phyloP scores from a whole-genome alignment of 768 basidiomycete species.

The Termitomyces sp. region DNA sequence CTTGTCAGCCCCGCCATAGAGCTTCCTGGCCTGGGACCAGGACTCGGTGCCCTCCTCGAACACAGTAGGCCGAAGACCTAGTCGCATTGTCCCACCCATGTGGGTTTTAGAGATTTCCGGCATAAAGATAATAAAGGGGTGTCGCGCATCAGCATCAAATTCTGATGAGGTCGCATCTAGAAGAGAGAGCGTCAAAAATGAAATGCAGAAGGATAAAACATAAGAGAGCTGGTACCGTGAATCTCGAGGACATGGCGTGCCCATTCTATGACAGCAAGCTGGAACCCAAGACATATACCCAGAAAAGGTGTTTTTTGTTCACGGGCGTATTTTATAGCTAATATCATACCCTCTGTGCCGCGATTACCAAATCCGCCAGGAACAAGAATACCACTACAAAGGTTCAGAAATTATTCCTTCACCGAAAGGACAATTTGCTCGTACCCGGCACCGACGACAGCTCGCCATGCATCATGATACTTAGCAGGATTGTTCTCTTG shows the following conservation, averaged over 20 bases:
- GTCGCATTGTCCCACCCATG: constrained; percentile 99
- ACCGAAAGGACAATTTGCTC: constrained; percentile 21
- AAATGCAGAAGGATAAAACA: neutral
- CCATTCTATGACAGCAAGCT: constrained; percentile 95
- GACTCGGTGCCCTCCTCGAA: constrained; percentile 68
- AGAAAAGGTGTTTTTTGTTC: constrained; percentile 95
- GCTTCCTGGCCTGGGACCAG: constrained; percentile 69
- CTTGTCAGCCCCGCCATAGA: constrained; percentile 79
- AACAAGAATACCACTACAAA: constrained; percentile 84
- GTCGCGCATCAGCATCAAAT: constrained; percentile 56
- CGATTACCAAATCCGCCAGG: constrained; percentile 94
- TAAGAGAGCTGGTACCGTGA: constrained; percentile 37
- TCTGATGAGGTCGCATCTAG: constrained; percentile 85
- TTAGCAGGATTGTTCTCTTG: constrained; percentile 78
- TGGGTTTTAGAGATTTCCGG: constrained; percentile 97
- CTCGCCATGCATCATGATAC: constrained; percentile 95
- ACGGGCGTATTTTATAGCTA: constrained; percentile 96
- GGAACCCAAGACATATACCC: constrained; percentile 97
- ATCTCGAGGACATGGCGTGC: constrained; percentile 79
- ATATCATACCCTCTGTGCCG: constrained; percentile 96
- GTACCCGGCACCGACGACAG: constrained; percentile 85
- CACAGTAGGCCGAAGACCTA: constrained; percentile 95
- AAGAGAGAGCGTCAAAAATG: constrained; percentile 10
- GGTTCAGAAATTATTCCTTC: constrained; percentile 7
- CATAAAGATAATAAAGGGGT: constrained; percentile 93